phyloP scores from a whole-genome alignment of 352 stramenopile species.

The Plasmopara halstedii region DNA sequence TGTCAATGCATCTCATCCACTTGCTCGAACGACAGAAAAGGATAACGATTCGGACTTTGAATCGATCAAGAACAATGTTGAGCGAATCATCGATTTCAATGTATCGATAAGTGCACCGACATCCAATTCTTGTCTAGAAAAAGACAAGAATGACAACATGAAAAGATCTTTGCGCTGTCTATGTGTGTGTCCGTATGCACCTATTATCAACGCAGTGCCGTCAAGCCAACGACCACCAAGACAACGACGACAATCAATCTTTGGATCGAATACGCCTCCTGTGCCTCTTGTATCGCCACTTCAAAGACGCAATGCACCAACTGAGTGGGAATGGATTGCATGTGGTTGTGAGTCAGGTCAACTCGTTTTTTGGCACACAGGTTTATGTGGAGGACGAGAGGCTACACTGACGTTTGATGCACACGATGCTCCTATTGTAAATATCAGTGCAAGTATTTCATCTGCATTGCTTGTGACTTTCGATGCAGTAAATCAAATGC shows the following conservation, averaged over 20 bases:
- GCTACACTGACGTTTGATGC: conserved; percentile 34
- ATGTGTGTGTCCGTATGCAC: conserved; percentile 52
- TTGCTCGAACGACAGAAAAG: conserved; percentile 1
- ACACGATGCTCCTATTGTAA: conserved; percentile 41
- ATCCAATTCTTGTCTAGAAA: background rate
- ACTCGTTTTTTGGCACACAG: conserved; percentile 66
- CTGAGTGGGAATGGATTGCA: conserved; percentile 54
- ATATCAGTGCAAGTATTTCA: conserved; percentile 30
- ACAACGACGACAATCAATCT: conserved; percentile 11
- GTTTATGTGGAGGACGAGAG: conserved; percentile 30
- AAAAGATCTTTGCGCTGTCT: conserved; percentile 16
- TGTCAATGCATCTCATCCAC: conserved; percentile 26
- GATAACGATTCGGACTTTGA: conserved; percentile 3
- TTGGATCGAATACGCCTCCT: background rate
- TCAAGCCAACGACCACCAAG: conserved; percentile 8
- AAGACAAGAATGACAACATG: background rate
- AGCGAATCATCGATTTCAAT: conserved; percentile 33
- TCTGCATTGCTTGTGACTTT: conserved; percentile 52
- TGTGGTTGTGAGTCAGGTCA: conserved; percentile 57
- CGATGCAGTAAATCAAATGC: conserved; percentile 30
- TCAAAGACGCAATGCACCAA: conserved; percentile 19
- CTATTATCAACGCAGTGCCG: conserved; percentile 30
- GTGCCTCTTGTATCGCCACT: conserved; percentile 5
- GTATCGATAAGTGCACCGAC: too few relatives aligned
- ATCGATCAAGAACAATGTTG: conserved; percentile 10